Evolutionary conservation across 371 early-diverging fungal genomes (phyloP).

Genomic region (Mucor indicus): DNA sequence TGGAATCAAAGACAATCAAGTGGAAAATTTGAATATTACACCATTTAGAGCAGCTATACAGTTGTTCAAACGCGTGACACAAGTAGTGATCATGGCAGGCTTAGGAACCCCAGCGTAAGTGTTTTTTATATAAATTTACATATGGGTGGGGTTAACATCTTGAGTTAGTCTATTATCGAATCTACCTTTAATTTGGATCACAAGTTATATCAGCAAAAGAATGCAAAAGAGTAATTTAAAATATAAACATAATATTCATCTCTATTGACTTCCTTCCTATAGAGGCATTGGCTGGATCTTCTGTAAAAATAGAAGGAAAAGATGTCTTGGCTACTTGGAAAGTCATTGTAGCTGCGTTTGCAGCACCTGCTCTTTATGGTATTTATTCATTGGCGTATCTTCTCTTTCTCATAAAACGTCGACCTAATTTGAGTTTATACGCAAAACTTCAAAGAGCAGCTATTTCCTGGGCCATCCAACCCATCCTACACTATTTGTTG

Average conservation of each 20-base stretch:
- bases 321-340: conserved; percentile 98
- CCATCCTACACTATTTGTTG: conserved; percentile 75
- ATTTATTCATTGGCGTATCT: conserved; percentile 60
- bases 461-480: conserved; percentile 54
- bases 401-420: conserved; percentile 37
- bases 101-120: conserved; percentile 83
- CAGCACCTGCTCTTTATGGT: conserved; percentile 75
- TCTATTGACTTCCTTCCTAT: no score
- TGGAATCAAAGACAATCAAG: conserved; percentile 95
- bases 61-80: conserved; percentile 58
- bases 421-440: conserved; percentile 20
- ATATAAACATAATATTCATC: no score
- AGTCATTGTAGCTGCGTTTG: conserved; percentile 74
- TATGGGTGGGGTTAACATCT: neutral
- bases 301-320: conserved; percentile 89
- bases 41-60: conserved; percentile 64
- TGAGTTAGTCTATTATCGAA: conserved; percentile 63
- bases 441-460: conserved; percentile 33
- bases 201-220: conserved; percentile 64
- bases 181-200: conserved; percentile 72
- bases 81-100: conserved; percentile 68
- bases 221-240: conserved; percentile 64
- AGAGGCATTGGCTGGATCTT: conserved; percentile 88
- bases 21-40: conserved; percentile 73
- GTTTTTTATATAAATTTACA: neutral